A percentile compares a stretch with the other conserved stretches of the same genome.
Evolutionary conservation across 495 filamentous ascomycete species (phyloP).

Genomic region (Penicillium maclennaniae): DNA sequence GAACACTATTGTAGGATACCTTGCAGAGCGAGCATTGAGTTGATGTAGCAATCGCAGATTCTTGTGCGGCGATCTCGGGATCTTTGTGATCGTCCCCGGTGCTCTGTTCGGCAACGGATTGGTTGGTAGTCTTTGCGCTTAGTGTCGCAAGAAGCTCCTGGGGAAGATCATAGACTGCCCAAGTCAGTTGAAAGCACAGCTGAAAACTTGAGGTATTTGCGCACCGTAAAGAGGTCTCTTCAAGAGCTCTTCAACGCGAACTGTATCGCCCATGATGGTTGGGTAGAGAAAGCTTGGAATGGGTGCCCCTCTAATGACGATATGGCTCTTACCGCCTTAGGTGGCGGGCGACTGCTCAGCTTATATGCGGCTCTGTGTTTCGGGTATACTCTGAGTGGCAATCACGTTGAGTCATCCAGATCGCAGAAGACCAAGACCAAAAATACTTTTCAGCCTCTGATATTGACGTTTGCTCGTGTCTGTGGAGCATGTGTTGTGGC

Average conservation of each 20-base stretch:
- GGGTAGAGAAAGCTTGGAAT: conserved; percentile 6
- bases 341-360: conserved; percentile 2
- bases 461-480: not conserved
- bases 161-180: conserved; percentile 80
- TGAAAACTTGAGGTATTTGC: not conserved
- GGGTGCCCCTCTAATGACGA: conserved; percentile 23
- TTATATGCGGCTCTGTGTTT: not conserved
- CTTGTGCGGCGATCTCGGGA: conserved; percentile 30
- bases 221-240: conserved; percentile 61
- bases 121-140: conserved; percentile 47
- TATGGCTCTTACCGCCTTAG: conserved; percentile 20
- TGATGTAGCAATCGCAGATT: conserved; percentile 52
- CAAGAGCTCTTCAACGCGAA: conserved; percentile 48
- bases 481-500: not conserved
- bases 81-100: conserved; percentile 16
- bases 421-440: not conserved
- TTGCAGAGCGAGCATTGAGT: conserved; percentile 81
- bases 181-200: conserved; percentile 17
- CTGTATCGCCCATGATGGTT: conserved; percentile 19
- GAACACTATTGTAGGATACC: conserved; percentile 61
- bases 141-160: conserved; percentile 70
- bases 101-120: conserved; percentile 25
- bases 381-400: not conserved
- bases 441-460: not conserved
- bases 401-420: not conserved